Conservation (phyloP, 1,284 basidiomycete genomes). For the Tremellales sp. region DNA sequence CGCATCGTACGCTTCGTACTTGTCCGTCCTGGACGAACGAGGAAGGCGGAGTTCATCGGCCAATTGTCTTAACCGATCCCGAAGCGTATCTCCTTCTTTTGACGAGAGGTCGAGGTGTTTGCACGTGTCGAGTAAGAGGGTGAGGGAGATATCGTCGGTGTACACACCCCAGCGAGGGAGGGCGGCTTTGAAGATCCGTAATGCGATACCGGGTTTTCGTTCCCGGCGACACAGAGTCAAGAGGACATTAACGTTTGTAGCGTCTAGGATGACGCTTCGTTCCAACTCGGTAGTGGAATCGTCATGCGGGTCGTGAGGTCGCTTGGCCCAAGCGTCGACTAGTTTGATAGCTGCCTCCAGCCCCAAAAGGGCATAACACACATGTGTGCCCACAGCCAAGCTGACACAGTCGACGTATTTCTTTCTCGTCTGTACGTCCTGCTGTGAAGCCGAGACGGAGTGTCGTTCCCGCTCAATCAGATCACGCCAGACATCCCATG, state of each 20-base stretch:
- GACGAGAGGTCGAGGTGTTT: conserved; percentile 1
- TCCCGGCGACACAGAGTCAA: conserved; percentile 18
- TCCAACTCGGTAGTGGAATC: too few relatives aligned
- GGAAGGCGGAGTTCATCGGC: conserved; percentile 17
- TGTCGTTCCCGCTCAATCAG: conserved; percentile 8
- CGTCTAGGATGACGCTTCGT: conserved; percentile 26
- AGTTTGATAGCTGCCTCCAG: conserved; percentile 21
- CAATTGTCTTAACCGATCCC: conserved; percentile 20
- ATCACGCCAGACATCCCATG: conserved; percentile 22
- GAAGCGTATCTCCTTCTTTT: too few relatives aligned
- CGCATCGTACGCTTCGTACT: conserved; percentile 13
- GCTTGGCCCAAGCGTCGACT: conserved; percentile 31
- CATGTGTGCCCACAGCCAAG: conserved; percentile 26
- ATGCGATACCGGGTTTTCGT: conserved; percentile 22
- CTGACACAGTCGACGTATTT: conserved; percentile 24
- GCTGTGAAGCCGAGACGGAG: too few relatives aligned
- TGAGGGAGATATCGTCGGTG: conserved; percentile 29
- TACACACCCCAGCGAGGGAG: conserved; percentile 35
- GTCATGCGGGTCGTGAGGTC: background rate
- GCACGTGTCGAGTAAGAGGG: conserved; percentile 28
- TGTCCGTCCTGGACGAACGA: background rate
- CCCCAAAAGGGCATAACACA: conserved; percentile 9
- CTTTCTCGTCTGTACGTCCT: background rate
- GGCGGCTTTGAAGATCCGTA: conserved; percentile 32
- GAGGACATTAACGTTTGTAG: conserved; percentile 30